Conservation (phyloP, 2,329 filamentous ascomycete species). For the Colletotrichum incanum region DNA sequence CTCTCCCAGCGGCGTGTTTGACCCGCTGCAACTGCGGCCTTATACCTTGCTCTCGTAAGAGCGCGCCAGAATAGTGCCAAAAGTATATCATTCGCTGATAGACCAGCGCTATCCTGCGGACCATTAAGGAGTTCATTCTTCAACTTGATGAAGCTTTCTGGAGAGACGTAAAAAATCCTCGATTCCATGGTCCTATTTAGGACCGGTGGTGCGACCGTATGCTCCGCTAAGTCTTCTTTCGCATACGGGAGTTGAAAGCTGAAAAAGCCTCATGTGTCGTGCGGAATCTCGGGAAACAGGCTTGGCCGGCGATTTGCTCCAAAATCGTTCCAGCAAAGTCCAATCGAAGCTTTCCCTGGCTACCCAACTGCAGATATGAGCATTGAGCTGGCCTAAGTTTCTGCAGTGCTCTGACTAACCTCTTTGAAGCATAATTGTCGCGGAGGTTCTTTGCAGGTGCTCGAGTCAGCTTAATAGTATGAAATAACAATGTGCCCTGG, state of each 20-base stretch:
- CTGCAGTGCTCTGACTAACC: conserved; percentile 52
- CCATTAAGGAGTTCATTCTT: conserved; percentile 50
- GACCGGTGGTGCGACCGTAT: not conserved
- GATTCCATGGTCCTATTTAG: conserved; percentile 18
- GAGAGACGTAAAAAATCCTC: conserved; percentile 24
- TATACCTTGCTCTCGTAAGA: conserved; percentile 53
- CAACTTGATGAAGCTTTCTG: conserved; percentile 47
- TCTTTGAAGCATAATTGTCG: too few species aligned
- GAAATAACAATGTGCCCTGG: too few species aligned
- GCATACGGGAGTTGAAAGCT: conserved; percentile 45
- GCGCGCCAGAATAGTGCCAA: conserved; percentile 52
- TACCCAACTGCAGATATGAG: conserved; percentile 47
- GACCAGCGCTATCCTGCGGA: conserved; percentile 45
- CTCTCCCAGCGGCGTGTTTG: conserved; percentile 46
- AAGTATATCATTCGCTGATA: conserved; percentile 56
- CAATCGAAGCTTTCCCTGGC: conserved; percentile 52
- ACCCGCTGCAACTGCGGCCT: conserved; percentile 48
- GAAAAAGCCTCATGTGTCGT: conserved; percentile 46
- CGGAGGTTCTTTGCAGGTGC: too few species aligned
- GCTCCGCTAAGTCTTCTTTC: not conserved
- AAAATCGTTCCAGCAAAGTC: conserved; percentile 48
- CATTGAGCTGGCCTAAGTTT: conserved; percentile 43
- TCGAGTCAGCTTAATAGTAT: too few species aligned
- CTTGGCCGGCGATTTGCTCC: conserved; percentile 47
- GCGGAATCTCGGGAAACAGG: conserved; percentile 45